A percentile compares a stretch with the other conserved stretches of the same genome.
These are phyloP conservation scores for Zoysia pacifica DNA, from an alignment of 176 grass and related monocot species.

Conservation along the genomic window DNA sequence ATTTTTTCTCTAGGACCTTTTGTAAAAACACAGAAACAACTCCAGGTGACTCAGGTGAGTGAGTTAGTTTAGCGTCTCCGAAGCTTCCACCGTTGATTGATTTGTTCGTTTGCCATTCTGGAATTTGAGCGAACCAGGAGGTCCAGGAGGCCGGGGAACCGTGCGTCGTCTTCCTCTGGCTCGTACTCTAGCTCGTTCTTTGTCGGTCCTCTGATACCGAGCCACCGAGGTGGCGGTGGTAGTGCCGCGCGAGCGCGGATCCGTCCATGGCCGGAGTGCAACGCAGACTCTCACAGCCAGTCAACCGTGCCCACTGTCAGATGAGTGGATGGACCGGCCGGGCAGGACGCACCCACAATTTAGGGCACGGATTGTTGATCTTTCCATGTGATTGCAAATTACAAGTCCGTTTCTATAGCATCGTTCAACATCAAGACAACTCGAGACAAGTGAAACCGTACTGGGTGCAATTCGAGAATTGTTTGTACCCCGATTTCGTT, in stretches of 20 bases:
- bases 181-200: neutral
- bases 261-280: slow-evolving; percentile 34
- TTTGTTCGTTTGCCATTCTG: slow-evolving; percentile 6
- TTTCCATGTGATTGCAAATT: neutral
- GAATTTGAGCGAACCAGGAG: neutral
- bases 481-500: neutral
- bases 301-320: neutral
- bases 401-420: neutral
- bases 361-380: slow-evolving; percentile 4
- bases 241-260: slow-evolving; percentile 25
- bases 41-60: slow-evolving; percentile 1
- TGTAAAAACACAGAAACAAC: slow-evolving; percentile 42
- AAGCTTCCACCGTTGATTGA: slow-evolving; percentile 32
- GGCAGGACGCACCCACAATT: neutral
- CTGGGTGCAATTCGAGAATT: neutral
- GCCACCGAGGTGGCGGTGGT: neutral
- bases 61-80: slow-evolving; percentile 14
- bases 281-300: slow-evolving; percentile 28
- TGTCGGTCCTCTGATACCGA: neutral
- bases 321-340: neutral
- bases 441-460: neutral
- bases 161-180: neutral
- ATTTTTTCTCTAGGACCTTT: slow-evolving; percentile 24
- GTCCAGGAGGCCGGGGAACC: neutral
- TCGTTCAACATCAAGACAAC: slow-evolving; percentile 1